phyloP scores from a whole-genome alignment of 164 flowering plant species.

The Magnolia sinica region DNA sequence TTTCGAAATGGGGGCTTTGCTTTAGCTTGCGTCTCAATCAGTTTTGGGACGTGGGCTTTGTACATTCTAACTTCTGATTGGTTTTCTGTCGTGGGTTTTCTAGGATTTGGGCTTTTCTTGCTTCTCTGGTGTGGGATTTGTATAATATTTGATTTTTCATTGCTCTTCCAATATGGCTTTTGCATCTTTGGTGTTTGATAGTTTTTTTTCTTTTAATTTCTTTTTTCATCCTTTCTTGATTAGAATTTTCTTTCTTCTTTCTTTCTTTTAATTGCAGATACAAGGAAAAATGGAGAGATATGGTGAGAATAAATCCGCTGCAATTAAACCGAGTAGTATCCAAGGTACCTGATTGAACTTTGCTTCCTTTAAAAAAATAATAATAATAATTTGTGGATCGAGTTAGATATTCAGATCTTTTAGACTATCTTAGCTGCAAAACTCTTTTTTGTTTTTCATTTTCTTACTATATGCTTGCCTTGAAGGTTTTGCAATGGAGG shows the following conservation, averaged over 20 bases:
- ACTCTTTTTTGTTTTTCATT: neutral
- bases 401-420: neutral
- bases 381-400: neutral
- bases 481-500: conserved; percentile 29
- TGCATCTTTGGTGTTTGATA: neutral
- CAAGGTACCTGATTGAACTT: conserved; percentile 32
- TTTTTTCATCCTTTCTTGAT: neutral
- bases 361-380: neutral
- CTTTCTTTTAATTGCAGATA: conserved; percentile 16
- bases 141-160: neutral
- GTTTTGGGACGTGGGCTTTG: neutral
- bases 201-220: neutral
- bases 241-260: conserved; percentile 2
- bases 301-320: conserved; percentile 63
- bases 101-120: neutral
- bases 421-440: conserved; percentile 1
- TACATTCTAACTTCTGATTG: neutral
- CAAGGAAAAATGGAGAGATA: conserved; percentile 52
- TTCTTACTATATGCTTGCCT: conserved; percentile 4
- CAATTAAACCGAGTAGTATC: conserved; percentile 30
- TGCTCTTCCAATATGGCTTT: neutral
- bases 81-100: neutral
- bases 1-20: neutral
- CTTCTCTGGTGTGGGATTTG: neutral
- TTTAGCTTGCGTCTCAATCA: neutral